These are phyloP conservation scores for Carpediemonas membranifera DNA, from an alignment of 78 protist genomes.

Conservation along the genomic window DNA sequence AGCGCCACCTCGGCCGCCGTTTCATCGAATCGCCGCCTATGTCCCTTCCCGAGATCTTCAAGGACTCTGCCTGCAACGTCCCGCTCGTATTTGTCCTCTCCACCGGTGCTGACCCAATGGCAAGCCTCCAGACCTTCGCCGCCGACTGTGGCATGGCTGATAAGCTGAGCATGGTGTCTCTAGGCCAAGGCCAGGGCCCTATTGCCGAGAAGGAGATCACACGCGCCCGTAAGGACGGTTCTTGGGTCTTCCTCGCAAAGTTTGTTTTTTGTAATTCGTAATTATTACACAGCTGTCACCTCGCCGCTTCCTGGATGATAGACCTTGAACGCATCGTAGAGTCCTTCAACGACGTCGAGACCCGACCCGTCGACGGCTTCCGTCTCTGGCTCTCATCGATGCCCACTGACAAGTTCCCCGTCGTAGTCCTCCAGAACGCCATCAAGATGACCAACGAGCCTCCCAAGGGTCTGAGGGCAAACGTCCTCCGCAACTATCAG, in stretches of 20 bases:
- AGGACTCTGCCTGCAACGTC: conserved; percentile 29
- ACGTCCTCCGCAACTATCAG: conserved; percentile 18
- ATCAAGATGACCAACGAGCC: conserved; percentile 68
- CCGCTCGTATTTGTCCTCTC: conserved; percentile 71
- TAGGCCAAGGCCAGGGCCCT: conserved; percentile 60
- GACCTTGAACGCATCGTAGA: conserved; percentile 41
- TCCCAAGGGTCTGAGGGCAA: conserved; percentile 65
- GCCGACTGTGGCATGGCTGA: neutral
- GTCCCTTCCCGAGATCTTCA: conserved; percentile 24
- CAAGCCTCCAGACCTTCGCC: conserved; percentile 23
- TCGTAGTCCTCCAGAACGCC: conserved; percentile 59
- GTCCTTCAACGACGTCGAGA: neutral
- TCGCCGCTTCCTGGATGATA: conserved; percentile 69
- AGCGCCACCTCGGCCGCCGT: conserved; percentile 6
- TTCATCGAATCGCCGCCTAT: conserved; percentile 18
- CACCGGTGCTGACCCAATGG: conserved; percentile 66
- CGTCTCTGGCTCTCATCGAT: conserved; percentile 62
- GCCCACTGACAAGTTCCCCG: conserved; percentile 62
- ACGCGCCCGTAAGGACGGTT: conserved; percentile 21
- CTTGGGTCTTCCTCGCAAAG: conserved; percentile 62
- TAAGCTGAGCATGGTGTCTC: conserved; percentile 15
- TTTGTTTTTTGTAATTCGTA: conserved; percentile 42
- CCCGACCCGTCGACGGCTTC: conserved; percentile 49
- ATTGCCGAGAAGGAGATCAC: conserved; percentile 23
- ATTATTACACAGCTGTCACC: conserved; percentile 72